These are phyloP conservation scores for Kalmusia sp. DNA, from an alignment of 2,329 filamentous ascomycete species.

Conservation along the genomic window DNA sequence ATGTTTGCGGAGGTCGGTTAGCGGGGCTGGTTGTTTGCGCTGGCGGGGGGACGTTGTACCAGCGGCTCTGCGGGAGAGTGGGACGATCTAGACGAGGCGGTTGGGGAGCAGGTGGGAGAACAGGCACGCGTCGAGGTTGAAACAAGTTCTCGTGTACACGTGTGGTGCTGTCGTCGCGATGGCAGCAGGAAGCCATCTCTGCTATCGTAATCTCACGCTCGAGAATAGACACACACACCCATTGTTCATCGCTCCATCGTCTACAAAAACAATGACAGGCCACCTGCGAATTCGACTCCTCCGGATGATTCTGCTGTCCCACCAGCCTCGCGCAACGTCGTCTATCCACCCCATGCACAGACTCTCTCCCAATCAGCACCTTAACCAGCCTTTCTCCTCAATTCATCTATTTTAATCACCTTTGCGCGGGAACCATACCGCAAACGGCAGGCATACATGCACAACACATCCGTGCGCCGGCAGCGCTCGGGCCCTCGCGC, in stretches of 20 bases:
- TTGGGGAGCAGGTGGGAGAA: neutral
- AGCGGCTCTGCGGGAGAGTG: conserved; percentile 7
- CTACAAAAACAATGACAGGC: too few species aligned
- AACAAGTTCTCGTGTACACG: too few species aligned
- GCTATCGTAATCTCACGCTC: too few species aligned
- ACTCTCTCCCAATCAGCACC: neutral
- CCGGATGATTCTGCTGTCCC: neutral
- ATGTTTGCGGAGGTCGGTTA: neutral
- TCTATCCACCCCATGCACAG: neutral
- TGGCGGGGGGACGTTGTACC: neutral
- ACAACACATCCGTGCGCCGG: neutral
- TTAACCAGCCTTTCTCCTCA: neutral
- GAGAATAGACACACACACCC: too few species aligned
- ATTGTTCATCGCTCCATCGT: too few species aligned
- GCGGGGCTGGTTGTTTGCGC: neutral
- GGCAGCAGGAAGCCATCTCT: too few species aligned
- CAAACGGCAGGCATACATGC: neutral
- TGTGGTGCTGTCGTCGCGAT: too few species aligned
- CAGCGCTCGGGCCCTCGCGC: neutral
- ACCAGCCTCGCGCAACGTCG: too few species aligned
- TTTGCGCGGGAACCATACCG: neutral
- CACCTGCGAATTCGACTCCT: too few species aligned
- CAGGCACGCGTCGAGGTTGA: neutral
- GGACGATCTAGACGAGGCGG: neutral
- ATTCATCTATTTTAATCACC: conserved; percentile 7